These are phyloP conservation scores for Monoraphidium neglectum DNA, from an alignment of 139 green algal genomes.

Conservation along the genomic window DNA sequence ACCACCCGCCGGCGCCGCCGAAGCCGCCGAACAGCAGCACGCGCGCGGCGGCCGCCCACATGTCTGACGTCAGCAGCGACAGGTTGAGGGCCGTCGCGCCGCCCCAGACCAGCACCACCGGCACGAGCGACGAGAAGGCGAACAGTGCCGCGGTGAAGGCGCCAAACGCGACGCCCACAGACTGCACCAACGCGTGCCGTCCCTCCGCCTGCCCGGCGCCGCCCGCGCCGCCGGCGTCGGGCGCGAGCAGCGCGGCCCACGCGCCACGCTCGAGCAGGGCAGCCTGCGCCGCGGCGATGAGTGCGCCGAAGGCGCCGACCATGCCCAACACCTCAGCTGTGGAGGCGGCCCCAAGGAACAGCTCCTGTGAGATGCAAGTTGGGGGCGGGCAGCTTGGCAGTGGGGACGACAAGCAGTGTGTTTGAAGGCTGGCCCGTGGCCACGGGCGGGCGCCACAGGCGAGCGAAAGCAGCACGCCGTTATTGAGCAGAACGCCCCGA, in stretches of 20 bases:
- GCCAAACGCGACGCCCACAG: conserved; percentile 22
- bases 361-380: conserved; percentile 36
- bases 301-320: conserved; percentile 52
- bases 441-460: too few species aligned
- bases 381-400: too few species aligned
- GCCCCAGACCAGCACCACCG: conserved; percentile 47
- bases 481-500: too few species aligned
- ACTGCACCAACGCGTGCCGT: background rate
- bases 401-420: too few species aligned
- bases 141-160: conserved; percentile 64
- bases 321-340: conserved; percentile 48
- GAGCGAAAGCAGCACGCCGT: too few species aligned
- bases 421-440: too few species aligned
- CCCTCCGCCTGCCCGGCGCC: too few species aligned
- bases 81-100: conserved; percentile 79
- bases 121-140: conserved; percentile 67
- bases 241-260: conserved; percentile 4
- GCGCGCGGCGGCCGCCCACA: conserved; percentile 57
- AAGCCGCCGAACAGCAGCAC: conserved; percentile 67
- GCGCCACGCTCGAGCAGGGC: conserved; percentile 36
- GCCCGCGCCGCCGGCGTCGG: conserved; percentile 6
- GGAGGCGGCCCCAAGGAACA: conserved; percentile 41
- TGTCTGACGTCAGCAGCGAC: conserved; percentile 72
- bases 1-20: conserved; percentile 29
- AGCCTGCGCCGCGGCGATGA: conserved; percentile 45